A percentile compares a stretch with the other conserved stretches of the same genome.
Evolutionary conservation across 2,329 filamentous ascomycete species (phyloP).

Genomic region (Aureobasidium vineae): DNA sequence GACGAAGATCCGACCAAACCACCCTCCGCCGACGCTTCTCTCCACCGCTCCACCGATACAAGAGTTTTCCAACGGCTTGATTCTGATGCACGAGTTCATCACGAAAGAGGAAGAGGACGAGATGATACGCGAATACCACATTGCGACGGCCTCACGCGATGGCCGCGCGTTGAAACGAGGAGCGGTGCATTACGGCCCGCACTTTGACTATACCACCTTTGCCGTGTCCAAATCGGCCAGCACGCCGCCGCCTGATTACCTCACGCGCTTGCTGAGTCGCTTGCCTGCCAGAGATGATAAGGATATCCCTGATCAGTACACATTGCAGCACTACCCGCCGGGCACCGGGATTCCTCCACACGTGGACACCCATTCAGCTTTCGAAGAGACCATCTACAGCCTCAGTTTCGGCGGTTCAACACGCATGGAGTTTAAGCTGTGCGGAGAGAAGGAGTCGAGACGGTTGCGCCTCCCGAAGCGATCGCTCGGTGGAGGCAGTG

Average conservation of each 20-base stretch:
- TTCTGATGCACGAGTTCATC: slow-evolving; percentile 22
- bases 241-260: slow-evolving; percentile 18
- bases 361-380: slow-evolving; percentile 26
- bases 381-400: slow-evolving; percentile 25
- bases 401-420: slow-evolving; percentile 22
- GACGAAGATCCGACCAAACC: background rate
- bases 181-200: slow-evolving; percentile 22
- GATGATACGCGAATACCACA: slow-evolving; percentile 23
- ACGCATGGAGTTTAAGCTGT: slow-evolving; percentile 19
- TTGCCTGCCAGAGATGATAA: slow-evolving; percentile 16
- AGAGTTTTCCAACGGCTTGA: slow-evolving; percentile 17
- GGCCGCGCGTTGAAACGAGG: slow-evolving; percentile 7
- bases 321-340: slow-evolving; percentile 21
- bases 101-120: slow-evolving; percentile 23
- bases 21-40: background rate
- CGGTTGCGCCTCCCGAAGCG: slow-evolving; percentile 19
- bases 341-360: slow-evolving; percentile 25
- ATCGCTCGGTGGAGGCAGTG: slow-evolving; percentile 16
- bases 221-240: slow-evolving; percentile 13
- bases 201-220: slow-evolving; percentile 26
- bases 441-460: slow-evolving; percentile 21
- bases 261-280: slow-evolving; percentile 13
- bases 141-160: background rate
- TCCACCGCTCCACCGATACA: background rate
- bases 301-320: slow-evolving; percentile 23